A percentile compares a stretch with the other conserved stretches of the same genome.
phyloP scores from a whole-genome alignment of 208 protist genomes.

The Leishmania braziliensis region DNA sequence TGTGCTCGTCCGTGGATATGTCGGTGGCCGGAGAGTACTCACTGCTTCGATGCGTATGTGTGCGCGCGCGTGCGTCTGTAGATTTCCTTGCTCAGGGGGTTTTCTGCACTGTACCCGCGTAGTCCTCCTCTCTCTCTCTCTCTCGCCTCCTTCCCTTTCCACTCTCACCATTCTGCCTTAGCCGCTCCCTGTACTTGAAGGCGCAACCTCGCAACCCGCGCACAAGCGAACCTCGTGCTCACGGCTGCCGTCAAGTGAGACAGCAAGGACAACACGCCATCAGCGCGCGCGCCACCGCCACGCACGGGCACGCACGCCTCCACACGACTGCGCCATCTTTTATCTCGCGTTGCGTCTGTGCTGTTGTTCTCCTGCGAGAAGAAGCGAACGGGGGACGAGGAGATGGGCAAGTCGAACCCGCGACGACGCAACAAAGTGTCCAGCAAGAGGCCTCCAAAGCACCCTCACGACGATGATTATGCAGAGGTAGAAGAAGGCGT shows the following conservation, averaged over 20 bases:
- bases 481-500: neutral
- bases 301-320: neutral
- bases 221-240: too few relatives aligned
- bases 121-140: neutral
- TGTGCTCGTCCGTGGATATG: too few relatives aligned
- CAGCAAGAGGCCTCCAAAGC: neutral
- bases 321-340: neutral
- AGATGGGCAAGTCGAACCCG: conserved; percentile 8
- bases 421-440: conserved; percentile 3
- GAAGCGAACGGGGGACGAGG: neutral
- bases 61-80: too few relatives aligned
- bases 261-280: neutral
- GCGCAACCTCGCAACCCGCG: neutral
- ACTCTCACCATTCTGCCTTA: neutral
- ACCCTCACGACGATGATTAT: neutral
- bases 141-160: neutral
- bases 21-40: too few relatives aligned
- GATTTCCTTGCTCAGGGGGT: neutral
- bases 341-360: neutral
- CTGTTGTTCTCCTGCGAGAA: neutral
- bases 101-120: neutral
- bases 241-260: neutral
- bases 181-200: neutral
- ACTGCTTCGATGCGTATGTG: too few relatives aligned
- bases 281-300: neutral